phyloP scores from a whole-genome alignment of 1,284 basidiomycete species.

The Puccinia triticina region DNA sequence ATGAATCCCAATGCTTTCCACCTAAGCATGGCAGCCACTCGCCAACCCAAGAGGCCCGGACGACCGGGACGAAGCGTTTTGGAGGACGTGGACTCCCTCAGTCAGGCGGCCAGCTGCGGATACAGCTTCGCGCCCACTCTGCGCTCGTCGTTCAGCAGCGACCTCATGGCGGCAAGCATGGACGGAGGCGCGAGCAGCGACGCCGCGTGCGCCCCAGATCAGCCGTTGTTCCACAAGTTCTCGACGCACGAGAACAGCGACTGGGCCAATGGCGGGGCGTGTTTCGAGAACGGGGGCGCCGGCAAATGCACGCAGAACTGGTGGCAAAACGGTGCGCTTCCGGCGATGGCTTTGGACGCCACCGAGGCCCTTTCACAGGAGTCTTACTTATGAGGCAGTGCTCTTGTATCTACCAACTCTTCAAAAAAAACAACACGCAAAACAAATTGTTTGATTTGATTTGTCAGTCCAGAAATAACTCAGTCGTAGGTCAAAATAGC shows the following conservation, averaged over 20 bases:
- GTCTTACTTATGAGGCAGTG: background rate
- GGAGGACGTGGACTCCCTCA: background rate
- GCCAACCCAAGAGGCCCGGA: background rate
- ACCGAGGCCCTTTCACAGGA: slow-evolving; percentile 6
- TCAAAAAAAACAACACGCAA: too few species aligned
- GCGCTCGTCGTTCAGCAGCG: background rate
- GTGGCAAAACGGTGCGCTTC: background rate
- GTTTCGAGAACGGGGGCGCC: background rate
- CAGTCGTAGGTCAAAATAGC: too few species aligned
- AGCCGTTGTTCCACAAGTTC: background rate
- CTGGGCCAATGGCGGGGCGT: slow-evolving; percentile 7
- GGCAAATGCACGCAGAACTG: background rate
- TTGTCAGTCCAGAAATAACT: too few species aligned
- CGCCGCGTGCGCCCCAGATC: background rate
- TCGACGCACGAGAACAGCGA: background rate
- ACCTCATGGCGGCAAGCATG: slow-evolving; percentile 3
- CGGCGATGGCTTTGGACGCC: background rate
- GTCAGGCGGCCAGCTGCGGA: slow-evolving; percentile 1
- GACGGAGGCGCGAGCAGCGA: background rate
- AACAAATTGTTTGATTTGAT: background rate
- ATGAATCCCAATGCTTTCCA: slow-evolving; percentile 16
- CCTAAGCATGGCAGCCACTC: background rate
- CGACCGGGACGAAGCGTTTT: background rate
- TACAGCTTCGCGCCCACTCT: background rate
- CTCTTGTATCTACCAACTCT: too few species aligned